These are phyloP conservation scores for Nitzschia palea DNA, from an alignment of 108 stramenopile genomes.

Conservation along the genomic window DNA sequence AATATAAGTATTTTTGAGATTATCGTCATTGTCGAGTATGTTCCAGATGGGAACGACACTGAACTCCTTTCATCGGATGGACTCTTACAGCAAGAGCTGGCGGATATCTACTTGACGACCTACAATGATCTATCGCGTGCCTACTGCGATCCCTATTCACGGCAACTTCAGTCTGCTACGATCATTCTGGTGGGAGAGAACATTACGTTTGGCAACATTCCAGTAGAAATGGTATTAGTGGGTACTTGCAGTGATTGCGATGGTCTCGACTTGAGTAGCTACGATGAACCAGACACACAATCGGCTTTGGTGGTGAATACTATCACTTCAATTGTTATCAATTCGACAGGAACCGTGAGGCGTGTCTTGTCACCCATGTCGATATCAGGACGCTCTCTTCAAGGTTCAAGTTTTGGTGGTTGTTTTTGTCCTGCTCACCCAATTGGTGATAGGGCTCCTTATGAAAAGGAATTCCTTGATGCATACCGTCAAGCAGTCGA, in stretches of 20 bases:
- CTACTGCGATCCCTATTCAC: slow-evolving; percentile 19
- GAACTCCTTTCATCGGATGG: neutral
- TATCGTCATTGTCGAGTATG: neutral
- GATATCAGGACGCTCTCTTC: neutral
- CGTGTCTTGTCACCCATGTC: no score
- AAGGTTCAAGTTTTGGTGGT: no score
- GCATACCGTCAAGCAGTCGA: neutral
- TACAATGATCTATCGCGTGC: slow-evolving; percentile 15
- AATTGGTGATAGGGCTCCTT: slow-evolving; percentile 7
- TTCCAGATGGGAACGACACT: neutral
- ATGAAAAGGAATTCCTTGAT: slow-evolving; percentile 2
- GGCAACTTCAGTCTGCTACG: neutral
- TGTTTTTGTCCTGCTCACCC: slow-evolving; percentile 18
- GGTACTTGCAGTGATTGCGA: slow-evolving; percentile 5
- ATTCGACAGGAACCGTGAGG: no score
- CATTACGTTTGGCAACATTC: neutral
- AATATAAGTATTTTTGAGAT: neutral
- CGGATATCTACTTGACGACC: slow-evolving; percentile 1
- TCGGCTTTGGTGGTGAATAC: no score
- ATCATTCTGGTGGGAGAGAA: neutral
- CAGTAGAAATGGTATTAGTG: neutral
- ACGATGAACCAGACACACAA: neutral
- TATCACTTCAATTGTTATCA: no score
- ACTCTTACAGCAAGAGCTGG: neutral
- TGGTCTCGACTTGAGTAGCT: neutral